Base-by-base conservation (phyloP, 2,329 filamentous ascomycete species). In the Xylariaceae sp. region DNA sequence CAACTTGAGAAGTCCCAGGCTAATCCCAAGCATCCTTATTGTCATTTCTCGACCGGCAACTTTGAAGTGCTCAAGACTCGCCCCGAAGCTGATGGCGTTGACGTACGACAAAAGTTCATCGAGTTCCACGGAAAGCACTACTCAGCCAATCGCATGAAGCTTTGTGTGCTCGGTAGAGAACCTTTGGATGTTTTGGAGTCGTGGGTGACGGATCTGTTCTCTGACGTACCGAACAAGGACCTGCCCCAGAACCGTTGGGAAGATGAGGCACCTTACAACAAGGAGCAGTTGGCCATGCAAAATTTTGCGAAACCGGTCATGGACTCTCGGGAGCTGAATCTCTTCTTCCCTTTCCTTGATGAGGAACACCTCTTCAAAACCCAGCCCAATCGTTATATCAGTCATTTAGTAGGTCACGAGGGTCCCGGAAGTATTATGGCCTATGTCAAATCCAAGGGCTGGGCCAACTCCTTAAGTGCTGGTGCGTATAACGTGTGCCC, bases 61-160 rank as follows among this genome's bases (percentile, higher is more conserved):
- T 78, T 90, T 46, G 81, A 93, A 59, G 87, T 89, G 0, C 72
- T 96, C 46, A 90, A 93, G 65, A 88, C 87, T 40, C 75, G 85
- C 4, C 90, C 90, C 2, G 81, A 93, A 59, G 78, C 81, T 34
- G 72, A 81, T 37, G 89, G 89, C 3, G 78, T 96, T 53, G 87
- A 93, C 62, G 87, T 96, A 19, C 79, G 90, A 37, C 83, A 89
- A 52, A 89, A 90, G 63, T 96, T 96, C 60, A 94, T 96, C 51
- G 84, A 89, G 49, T 96, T 96, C 58, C 88, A 96, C 62, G 79
- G 82, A 48, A 85, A 83, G 57, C 84, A 95, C 59, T 96, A 96
- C 65, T 95, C 90, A 1, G 87, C 90, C 44, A 96, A 96, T 59
- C 78, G 83, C 30, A 95, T 95, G 87, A 95, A 95, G 72, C 72